Evolutionary conservation across 352 stramenopile genomes (phyloP).

Genomic region (Elongisporangium prolatum): DNA sequence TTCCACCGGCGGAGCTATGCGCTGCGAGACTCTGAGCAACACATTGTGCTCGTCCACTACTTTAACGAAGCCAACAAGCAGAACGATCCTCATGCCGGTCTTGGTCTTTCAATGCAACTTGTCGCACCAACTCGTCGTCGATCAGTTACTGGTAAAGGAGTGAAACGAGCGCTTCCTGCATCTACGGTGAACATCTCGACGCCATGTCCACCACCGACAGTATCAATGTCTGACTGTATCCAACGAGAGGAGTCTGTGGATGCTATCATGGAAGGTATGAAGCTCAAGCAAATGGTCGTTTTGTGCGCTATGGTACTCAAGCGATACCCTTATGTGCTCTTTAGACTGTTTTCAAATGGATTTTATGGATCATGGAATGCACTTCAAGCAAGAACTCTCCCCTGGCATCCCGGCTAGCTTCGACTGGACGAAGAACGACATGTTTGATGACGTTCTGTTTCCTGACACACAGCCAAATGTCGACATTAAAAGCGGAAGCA

Average conservation of each 20-base stretch:
- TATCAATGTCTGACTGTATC: conserved; percentile 1
- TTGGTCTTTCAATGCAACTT: too few species aligned
- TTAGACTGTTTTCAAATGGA: conserved; percentile 58
- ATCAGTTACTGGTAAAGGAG: conserved; percentile 14
- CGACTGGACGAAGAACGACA: conserved; percentile 3
- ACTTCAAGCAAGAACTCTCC: conserved; percentile 1
- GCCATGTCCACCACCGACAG: conserved; percentile 7
- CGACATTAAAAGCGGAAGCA: neutral
- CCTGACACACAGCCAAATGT: conserved; percentile 11
- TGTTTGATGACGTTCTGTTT: conserved; percentile 25
- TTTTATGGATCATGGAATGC: conserved; percentile 17
- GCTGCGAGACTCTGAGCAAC: conserved; percentile 56
- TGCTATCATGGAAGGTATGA: conserved; percentile 51
- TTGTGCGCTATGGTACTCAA: neutral
- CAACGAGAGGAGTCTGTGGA: conserved; percentile 34
- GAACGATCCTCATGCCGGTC: neutral
- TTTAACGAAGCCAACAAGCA: conserved; percentile 75
- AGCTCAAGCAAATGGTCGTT: neutral
- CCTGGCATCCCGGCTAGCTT: conserved; percentile 5
- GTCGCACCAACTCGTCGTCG: too few species aligned
- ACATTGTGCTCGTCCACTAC: conserved; percentile 84
- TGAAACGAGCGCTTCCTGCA: conserved; percentile 30
- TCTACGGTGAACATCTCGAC: conserved; percentile 5
- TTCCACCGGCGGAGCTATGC: conserved; percentile 85
- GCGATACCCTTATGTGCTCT: conserved; percentile 7